These are phyloP conservation scores for Paecilomyces niveus DNA, from an alignment of 2,329 filamentous ascomycete genomes.

Conservation along the genomic window DNA sequence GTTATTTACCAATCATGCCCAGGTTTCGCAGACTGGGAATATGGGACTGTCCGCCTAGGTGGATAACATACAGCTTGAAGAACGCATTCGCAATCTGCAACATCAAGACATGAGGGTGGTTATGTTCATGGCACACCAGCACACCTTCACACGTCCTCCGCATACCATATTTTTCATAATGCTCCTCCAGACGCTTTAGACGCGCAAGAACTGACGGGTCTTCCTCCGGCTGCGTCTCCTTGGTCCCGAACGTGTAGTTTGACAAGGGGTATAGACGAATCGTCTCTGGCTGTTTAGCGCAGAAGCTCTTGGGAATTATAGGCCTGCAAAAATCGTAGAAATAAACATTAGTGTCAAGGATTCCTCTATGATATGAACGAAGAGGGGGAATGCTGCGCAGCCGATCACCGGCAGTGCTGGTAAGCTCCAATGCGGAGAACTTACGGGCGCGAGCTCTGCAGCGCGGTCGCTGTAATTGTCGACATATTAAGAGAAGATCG, in stretches of 20 bases:
- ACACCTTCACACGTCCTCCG: constrained; percentile 94
- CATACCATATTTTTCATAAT: constrained; percentile 91
- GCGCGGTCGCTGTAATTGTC: constrained; percentile 67
- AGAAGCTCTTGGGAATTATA: constrained; percentile 73
- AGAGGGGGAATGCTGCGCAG: background rate
- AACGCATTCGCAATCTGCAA: constrained; percentile 98
- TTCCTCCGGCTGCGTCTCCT: constrained; percentile 96
- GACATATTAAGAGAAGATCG: constrained; percentile 54
- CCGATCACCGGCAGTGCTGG: background rate
- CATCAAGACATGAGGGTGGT: constrained; percentile 98
- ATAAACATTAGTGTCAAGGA: background rate
- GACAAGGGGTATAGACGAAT: constrained; percentile 91
- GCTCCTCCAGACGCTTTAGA: constrained; percentile 88
- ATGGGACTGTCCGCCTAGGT: background rate
- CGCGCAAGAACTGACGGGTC: constrained; percentile 92
- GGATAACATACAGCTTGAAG: constrained; percentile 69
- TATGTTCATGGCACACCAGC: constrained; percentile 96
- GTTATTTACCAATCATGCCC: background rate
- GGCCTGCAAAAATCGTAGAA: constrained; percentile 43
- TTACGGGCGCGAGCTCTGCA: constrained; percentile 67
- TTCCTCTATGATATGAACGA: background rate
- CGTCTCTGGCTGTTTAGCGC: constrained; percentile 78
- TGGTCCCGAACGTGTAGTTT: constrained; percentile 98
- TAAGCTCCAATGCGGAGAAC: constrained; percentile 14
- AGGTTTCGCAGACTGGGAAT: background rate